Evolutionary conservation across 306 rosid genomes (phyloP).

Genomic region (Alnus glutinosa): DNA sequence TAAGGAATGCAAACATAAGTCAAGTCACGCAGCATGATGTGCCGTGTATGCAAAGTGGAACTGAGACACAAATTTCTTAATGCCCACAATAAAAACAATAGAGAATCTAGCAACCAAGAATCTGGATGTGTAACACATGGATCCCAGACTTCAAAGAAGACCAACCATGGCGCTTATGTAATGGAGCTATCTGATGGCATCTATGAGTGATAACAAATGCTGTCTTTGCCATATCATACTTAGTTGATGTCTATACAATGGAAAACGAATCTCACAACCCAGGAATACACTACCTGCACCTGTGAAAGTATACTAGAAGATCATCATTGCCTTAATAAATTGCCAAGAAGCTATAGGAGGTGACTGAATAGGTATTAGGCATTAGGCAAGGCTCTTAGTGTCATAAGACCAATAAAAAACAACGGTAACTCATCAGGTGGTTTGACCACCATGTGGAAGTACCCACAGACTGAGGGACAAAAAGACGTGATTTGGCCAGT

Average conservation of each 20-base stretch:
- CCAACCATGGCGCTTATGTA: neutral
- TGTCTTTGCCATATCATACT: neutral
- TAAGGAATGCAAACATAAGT: neutral
- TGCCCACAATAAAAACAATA: neutral
- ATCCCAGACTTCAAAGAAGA: neutral
- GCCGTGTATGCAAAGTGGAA: neutral
- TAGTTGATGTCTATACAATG: neutral
- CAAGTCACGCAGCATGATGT: neutral
- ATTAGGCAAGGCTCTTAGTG: neutral
- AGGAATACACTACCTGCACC: neutral
- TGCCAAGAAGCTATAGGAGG: neutral
- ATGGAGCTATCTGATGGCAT: neutral
- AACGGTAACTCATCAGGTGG: neutral
- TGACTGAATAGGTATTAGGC: neutral
- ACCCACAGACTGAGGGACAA: neutral
- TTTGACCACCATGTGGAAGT: neutral
- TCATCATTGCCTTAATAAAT: neutral
- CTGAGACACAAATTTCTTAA: neutral
- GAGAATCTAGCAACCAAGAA: neutral
- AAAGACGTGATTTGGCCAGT: neutral
- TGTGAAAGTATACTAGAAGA: neutral
- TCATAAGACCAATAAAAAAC: neutral
- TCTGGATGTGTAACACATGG: neutral
- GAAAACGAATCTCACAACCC: neutral
- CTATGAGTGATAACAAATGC: neutral